Percentiles rank a stretch among this genome's conserved stretches.
Conservation (phyloP, 805 yeast species). For the Cyberlindnera maclurae region DNA sequence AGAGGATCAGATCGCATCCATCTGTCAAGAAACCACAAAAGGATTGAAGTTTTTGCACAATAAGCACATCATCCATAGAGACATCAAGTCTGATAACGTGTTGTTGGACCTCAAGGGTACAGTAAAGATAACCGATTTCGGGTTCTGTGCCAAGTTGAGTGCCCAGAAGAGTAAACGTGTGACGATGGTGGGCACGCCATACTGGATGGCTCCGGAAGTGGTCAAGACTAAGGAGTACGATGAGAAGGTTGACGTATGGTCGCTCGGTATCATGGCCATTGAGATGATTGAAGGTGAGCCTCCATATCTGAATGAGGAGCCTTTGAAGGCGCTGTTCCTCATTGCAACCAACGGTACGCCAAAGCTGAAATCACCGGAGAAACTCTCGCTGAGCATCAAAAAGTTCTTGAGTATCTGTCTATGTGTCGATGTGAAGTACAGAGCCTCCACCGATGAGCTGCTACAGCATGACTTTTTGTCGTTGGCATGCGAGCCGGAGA, state of each 20-base stretch:
- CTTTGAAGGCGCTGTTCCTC: conserved; percentile 84
- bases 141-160: conserved; percentile 91
- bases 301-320: conserved; percentile 94
- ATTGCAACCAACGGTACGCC: conserved; percentile 98
- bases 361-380: conserved; percentile 83
- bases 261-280: conserved; percentile 94
- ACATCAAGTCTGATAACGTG: conserved; percentile 94
- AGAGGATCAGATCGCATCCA: conserved; percentile 87
- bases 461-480: conserved; percentile 68
- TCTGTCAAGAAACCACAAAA: conserved; percentile 82
- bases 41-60: conserved; percentile 90
- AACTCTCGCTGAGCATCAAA: conserved; percentile 67
- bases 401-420: conserved; percentile 84
- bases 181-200: conserved; percentile 99
- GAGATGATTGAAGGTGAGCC: conserved; percentile 99
- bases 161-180: conserved; percentile 84
- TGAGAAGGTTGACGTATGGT: conserved; percentile 97
- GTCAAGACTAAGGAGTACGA: conserved; percentile 94
- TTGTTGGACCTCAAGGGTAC: conserved; percentile 73
- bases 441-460: conserved; percentile 88
- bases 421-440: conserved; percentile 86
- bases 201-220: conserved; percentile 99
- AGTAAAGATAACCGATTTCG: conserved; percentile 94
- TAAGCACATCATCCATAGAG: conserved; percentile 92
- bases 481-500: conserved; percentile 53